Conservation (phyloP, 768 basidiomycete genomes). For the Ephemerocybe angulata region DNA sequence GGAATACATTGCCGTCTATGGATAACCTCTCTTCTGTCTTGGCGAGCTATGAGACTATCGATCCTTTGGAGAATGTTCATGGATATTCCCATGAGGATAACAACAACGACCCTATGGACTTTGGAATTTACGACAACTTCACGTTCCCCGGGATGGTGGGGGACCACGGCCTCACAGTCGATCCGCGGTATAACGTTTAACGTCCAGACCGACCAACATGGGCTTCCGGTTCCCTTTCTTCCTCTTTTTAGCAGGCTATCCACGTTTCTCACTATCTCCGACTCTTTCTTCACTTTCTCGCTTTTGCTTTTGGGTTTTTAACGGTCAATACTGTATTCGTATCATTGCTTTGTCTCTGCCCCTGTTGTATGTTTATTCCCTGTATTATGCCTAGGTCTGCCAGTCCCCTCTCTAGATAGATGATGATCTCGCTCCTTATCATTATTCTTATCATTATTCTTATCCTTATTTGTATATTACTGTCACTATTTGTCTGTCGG, state of each 20-base stretch:
- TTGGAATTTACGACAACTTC: constrained; percentile 27
- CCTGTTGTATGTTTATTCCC: not conserved
- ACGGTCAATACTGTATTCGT: constrained; percentile 8
- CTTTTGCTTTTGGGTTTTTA: constrained; percentile 3
- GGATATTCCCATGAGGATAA: constrained; percentile 19
- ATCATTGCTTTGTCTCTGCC: not conserved
- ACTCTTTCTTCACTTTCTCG: not conserved
- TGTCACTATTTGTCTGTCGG: not conserved
- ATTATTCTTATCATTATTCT: constrained; percentile 2
- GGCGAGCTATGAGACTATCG: constrained; percentile 18
- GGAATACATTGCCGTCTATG: constrained; percentile 15
- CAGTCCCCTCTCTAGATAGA: constrained; percentile 8
- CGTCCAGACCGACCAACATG: not conserved
- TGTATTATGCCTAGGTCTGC: not conserved
- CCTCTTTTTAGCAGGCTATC: not conserved
- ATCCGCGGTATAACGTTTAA: constrained; percentile 22
- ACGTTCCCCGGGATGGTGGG: constrained; percentile 21
- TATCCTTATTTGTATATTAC: constrained; percentile 5
- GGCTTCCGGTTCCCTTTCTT: not conserved
- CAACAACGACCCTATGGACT: constrained; percentile 23
- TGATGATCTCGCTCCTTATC: constrained; percentile 3
- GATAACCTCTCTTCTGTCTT: constrained; percentile 15
- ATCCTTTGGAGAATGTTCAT: constrained; percentile 14
- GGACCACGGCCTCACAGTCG: constrained; percentile 24
- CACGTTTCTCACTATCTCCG: constrained; percentile 1